phyloP scores from a whole-genome alignment of 371 early-diverging fungal species.

The Circinella umbellata region DNA sequence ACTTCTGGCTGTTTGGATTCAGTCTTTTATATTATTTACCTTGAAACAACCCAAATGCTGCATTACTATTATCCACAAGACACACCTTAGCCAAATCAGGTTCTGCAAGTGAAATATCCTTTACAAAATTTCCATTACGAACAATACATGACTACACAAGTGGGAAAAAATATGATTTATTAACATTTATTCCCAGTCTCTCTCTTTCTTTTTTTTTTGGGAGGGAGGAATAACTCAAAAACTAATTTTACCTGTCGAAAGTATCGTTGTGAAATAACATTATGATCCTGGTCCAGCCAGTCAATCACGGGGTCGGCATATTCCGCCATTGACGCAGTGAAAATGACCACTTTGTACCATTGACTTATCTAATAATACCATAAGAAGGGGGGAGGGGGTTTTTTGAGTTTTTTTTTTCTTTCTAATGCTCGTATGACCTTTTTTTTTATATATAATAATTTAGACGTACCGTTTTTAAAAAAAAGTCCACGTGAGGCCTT shows the following conservation, averaged over 20 bases:
- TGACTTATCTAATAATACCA: slow-evolving; percentile 70
- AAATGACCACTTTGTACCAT: slow-evolving; percentile 98
- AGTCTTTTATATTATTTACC: slow-evolving; percentile 48
- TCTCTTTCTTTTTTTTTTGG: no score
- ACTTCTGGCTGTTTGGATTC: background rate
- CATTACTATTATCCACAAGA: slow-evolving; percentile 90
- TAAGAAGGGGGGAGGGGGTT: background rate
- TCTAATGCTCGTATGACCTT: slow-evolving; percentile 1
- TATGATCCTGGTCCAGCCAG: slow-evolving; percentile 84
- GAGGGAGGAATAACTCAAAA: no score
- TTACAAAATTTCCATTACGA: slow-evolving; percentile 81
- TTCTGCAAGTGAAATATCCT: slow-evolving; percentile 85
- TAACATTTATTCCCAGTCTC: no score
- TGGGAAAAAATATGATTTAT: no score
- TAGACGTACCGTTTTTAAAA: slow-evolving; percentile 78
- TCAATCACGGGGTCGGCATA: slow-evolving; percentile 98
- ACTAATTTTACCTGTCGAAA: slow-evolving; percentile 89
- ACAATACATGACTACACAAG: slow-evolving; percentile 67
- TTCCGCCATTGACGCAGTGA: slow-evolving; percentile 96
- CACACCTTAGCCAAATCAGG: slow-evolving; percentile 87
- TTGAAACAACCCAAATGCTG: slow-evolving; percentile 83
- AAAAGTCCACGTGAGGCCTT: slow-evolving; percentile 94
- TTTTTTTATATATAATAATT: background rate
- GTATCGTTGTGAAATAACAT: slow-evolving; percentile 77
- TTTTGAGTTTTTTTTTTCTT: background rate